phyloP scores from a whole-genome alignment of 805 yeast genomes.

The Myxozyma udenii region DNA sequence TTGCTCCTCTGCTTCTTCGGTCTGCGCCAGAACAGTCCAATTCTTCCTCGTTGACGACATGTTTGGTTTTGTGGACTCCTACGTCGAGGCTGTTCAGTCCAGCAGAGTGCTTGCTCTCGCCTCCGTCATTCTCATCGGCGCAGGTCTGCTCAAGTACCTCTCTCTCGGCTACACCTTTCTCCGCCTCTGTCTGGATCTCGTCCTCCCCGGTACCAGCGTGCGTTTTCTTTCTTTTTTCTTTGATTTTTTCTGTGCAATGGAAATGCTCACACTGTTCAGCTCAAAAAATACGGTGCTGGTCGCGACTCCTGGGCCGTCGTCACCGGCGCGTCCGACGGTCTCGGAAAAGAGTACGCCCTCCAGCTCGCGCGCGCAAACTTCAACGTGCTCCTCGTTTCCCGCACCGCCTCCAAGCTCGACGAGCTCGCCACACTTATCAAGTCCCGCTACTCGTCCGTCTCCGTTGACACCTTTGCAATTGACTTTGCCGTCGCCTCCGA shows the following conservation, averaged over 20 bases:
- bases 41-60: neutral
- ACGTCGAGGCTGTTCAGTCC: constrained; percentile 4
- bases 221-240: constrained; percentile 4
- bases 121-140: constrained; percentile 8
- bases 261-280: constrained; percentile 34
- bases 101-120: constrained; percentile 3
- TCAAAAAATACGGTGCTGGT: constrained; percentile 70
- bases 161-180: constrained; percentile 9
- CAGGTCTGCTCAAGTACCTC: constrained; percentile 13
- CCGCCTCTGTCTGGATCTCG: constrained; percentile 13
- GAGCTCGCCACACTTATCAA: constrained; percentile 59
- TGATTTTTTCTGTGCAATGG: neutral
- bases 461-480: constrained; percentile 66
- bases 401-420: constrained; percentile 76
- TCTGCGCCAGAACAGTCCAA: neutral
- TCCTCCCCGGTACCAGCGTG: constrained; percentile 23
- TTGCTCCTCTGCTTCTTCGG: too few species aligned
- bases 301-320: constrained; percentile 85
- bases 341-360: constrained; percentile 85
- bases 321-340: constrained; percentile 97
- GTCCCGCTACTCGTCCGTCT: constrained; percentile 50
- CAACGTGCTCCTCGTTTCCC: constrained; percentile 76
- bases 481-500: constrained; percentile 69
- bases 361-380: constrained; percentile 86
- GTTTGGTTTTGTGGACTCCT: constrained; percentile 8